phyloP scores from a whole-genome alignment of 2,329 filamentous ascomycete species.

The Sphaerulina vaccinii region DNA sequence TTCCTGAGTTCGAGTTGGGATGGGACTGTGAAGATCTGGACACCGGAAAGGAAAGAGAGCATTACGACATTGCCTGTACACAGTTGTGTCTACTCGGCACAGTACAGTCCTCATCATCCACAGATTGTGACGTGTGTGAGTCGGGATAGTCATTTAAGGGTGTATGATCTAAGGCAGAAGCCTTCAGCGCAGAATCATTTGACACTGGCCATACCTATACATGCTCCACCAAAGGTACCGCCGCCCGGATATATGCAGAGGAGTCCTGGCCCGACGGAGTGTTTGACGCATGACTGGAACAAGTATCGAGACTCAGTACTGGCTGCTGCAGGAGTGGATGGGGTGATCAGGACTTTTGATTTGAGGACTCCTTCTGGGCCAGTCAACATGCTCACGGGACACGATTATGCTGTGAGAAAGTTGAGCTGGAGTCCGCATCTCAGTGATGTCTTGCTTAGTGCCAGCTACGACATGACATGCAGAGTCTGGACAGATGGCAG shows the following conservation, averaged over 20 bases:
- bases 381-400: conserved; percentile 71
- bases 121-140: conserved; percentile 83
- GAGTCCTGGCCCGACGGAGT: conserved; percentile 67
- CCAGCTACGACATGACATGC: conserved; percentile 97
- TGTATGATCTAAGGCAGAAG: conserved; percentile 90
- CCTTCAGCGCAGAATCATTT: conserved; percentile 85
- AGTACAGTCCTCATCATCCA: conserved; percentile 85
- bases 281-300: conserved; percentile 97
- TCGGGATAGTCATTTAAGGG: conserved; percentile 81
- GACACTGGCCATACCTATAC: conserved; percentile 77
- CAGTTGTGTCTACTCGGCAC: conserved; percentile 89
- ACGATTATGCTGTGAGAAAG: conserved; percentile 85
- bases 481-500: conserved; percentile 88
- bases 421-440: conserved; percentile 92
- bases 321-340: conserved; percentile 86
- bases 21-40: conserved; percentile 94
- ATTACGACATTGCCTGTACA: conserved; percentile 86
- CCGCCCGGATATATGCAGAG: conserved; percentile 45
- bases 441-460: conserved; percentile 81
- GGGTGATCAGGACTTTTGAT: conserved; percentile 84
- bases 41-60: conserved; percentile 64
- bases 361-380: conserved; percentile 77
- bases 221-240: conserved; percentile 60
- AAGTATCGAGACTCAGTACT: conserved; percentile 87
- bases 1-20: conserved; percentile 96